Evolutionary conservation across 345 rosid species (phyloP), one percentile per base, ranked within the genome.

Genomic region (Eutrema japonicum): DNA sequence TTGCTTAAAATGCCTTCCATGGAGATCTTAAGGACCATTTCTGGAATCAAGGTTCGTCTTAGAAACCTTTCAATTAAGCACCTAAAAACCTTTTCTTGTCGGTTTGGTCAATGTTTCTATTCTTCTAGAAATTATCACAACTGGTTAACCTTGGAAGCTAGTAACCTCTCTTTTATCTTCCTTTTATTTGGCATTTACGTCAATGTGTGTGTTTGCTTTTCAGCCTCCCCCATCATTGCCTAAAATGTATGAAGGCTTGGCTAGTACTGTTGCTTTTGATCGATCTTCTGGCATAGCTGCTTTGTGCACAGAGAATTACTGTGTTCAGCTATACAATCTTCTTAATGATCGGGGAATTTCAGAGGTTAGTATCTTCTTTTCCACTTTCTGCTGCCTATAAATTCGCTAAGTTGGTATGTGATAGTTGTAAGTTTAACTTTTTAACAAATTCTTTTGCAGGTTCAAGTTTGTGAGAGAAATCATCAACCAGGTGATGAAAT

Each of bases 391-490:
- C 63, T 65, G 37, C 56, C 64, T 11, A 11, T 64, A 10, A 27
- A 51, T 43, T 13, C 27, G 54, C 35, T 18, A 61, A 14, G 57
- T 18, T 38, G 59, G 16, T 46, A 36, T 36, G 9, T 40, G 22
- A 41, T 59, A 8, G 11, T 47, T 47, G 63, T 29, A 36, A 33
- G 4, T 10, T 59, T 50, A 57, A 54, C 10, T n/a, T 52, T 46
- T 13, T 32, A 10, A 50, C 22, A n/a, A 63, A 35, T 70, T 43
- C 16, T 51, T 51, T 48, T 64, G 26, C 85, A 94, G 98, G 91
- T 91, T 79, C 93, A 87, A 85, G 95, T 94, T 64, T 91, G 95
- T 81, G 99, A 92, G 80, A 90, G 98, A 86, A 95, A 87, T 79
- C 92, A 95, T 82, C 99, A 95, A 70, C 98, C 99, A 11, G 92